phyloP scores from a whole-genome alignment of 768 basidiomycete species.

The Boletus pseudopeckii region DNA sequence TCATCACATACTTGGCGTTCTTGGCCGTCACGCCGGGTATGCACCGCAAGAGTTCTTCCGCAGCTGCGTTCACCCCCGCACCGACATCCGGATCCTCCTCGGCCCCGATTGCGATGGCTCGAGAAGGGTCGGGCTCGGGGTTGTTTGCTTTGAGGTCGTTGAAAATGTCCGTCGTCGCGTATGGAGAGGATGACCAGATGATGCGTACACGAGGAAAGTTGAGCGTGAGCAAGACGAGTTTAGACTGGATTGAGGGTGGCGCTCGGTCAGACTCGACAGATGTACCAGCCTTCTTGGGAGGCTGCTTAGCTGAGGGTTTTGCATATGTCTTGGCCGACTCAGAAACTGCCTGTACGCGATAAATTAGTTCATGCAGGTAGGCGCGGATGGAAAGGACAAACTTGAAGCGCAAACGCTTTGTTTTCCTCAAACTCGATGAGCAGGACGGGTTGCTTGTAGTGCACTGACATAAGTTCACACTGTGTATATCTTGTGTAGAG shows the following conservation, averaged over 20 bases:
- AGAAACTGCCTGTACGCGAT: slow-evolving; percentile 47
- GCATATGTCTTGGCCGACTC: slow-evolving; percentile 62
- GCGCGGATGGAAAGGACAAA: slow-evolving; percentile 29
- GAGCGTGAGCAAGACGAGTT: slow-evolving; percentile 84
- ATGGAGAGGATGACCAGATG: slow-evolving; percentile 97
- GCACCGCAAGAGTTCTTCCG: slow-evolving; percentile 78
- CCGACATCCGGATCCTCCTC: slow-evolving; percentile 69
- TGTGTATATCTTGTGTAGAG: slow-evolving; percentile 74
- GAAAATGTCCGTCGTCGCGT: slow-evolving; percentile 89
- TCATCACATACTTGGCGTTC: slow-evolving; percentile 83
- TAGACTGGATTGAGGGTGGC: slow-evolving; percentile 74
- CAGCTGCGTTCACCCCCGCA: slow-evolving; percentile 65
- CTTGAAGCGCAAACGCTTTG: slow-evolving; percentile 90
- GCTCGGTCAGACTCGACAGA: slow-evolving; percentile 31
- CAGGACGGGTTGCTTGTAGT: slow-evolving; percentile 91
- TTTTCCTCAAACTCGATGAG: slow-evolving; percentile 98
- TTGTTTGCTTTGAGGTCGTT: slow-evolving; percentile 81
- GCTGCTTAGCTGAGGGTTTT: slow-evolving; percentile 55
- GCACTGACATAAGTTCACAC: slow-evolving; percentile 94
- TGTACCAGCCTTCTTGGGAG: slow-evolving; percentile 43
- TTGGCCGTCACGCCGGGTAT: slow-evolving; percentile 84
- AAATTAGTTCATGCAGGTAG: neutral
- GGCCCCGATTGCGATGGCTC: slow-evolving; percentile 77
- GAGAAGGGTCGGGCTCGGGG: slow-evolving; percentile 73
- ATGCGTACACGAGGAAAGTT: slow-evolving; percentile 90